Base-by-base conservation (phyloP, 768 basidiomycete genomes). In the Peribolospora baueri region DNA sequence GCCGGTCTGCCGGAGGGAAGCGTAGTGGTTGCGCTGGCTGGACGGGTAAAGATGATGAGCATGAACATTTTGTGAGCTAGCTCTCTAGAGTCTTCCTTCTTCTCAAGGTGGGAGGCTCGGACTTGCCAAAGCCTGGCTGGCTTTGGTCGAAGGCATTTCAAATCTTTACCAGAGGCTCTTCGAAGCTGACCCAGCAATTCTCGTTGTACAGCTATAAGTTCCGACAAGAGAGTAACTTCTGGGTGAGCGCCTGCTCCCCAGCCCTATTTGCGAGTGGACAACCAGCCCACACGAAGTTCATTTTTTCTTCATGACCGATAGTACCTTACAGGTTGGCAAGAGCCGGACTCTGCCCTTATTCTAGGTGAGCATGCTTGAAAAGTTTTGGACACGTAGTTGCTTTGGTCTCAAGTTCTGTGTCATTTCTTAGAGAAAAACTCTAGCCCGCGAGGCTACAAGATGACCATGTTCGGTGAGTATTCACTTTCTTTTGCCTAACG, bases 291-390 rank as follows among this genome's bases (percentile, higher is more conserved):
- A 25, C 25, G 1, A 25, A 25, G 25, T 25, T 25, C 25, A 25
- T 25, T 25, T 25, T 25, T 25, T 25, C 25, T 25, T 25, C 25
- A 25, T 25, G 66, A 69, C 56, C 67, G 68, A 52, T 62, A 60
- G 82, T 97, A 98, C 66, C 72, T 98, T 10, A 93, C 93, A 0
- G 93, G 93, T 8, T 93, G 93, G 62, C 78, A 86, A 56, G 91
- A 97, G 65, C 84, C 88, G 1, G 82, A 91, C 55, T 76, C 91
- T 13, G 88, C 84, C 0, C 70, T 97, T 47, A 73, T 95, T 45
- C 72, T 98, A 49, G 79, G 86, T 84, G 51, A 43, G 72, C 55
- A 50, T 4, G 57, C 10, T 52, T 25, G 1, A 25, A 25, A 25
- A 25, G 25, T 25, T 25, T 25, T 25, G 25, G 25, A 25, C 25